A percentile compares a stretch with the other conserved stretches of the same genome.
Evolutionary conservation across 768 basidiomycete genomes (phyloP).

Genomic region (Floccularia luteovirens): DNA sequence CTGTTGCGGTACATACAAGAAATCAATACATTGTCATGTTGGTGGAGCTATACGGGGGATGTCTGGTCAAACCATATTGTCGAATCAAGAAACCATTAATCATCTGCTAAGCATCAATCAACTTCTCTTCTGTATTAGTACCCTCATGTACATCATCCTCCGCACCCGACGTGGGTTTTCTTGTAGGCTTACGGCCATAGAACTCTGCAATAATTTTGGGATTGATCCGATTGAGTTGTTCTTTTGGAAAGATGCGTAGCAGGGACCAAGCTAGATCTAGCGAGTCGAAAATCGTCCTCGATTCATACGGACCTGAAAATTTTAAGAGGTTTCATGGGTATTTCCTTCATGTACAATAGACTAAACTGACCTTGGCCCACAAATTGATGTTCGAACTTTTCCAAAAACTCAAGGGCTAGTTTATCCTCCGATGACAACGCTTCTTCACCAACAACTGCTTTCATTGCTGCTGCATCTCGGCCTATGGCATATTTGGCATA

Average conservation of each 20-base stretch:
- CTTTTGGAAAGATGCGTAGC: constrained; percentile 97
- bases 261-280: constrained; percentile 96
- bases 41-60: background rate
- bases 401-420: constrained; percentile 92
- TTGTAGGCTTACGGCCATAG: constrained; percentile 77
- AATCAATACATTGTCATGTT: background rate
- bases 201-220: constrained; percentile 95
- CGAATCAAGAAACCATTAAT: constrained; percentile 1
- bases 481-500: constrained; percentile 99
- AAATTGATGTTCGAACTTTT: constrained; percentile 96
- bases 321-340: too few species aligned
- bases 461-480: constrained; percentile 96
- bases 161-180: constrained; percentile 49
- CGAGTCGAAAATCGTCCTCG: constrained; percentile 93
- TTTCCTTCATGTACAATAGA: constrained; percentile 5
- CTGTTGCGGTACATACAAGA: too few species aligned
- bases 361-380: constrained; percentile 82
- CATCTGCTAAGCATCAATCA: constrained; percentile 53
- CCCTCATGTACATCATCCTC: constrained; percentile 37
- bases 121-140: constrained; percentile 33
- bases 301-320: constrained; percentile 80
- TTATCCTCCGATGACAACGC: constrained; percentile 94
- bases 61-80: background rate
- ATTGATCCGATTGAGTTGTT: constrained; percentile 95
- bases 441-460: constrained; percentile 98